Evolutionary conservation across 2,329 filamentous ascomycete genomes (phyloP), one percentile per base, ranked within the genome.

Genomic region (Dothidotthia symphoricarpi): DNA sequence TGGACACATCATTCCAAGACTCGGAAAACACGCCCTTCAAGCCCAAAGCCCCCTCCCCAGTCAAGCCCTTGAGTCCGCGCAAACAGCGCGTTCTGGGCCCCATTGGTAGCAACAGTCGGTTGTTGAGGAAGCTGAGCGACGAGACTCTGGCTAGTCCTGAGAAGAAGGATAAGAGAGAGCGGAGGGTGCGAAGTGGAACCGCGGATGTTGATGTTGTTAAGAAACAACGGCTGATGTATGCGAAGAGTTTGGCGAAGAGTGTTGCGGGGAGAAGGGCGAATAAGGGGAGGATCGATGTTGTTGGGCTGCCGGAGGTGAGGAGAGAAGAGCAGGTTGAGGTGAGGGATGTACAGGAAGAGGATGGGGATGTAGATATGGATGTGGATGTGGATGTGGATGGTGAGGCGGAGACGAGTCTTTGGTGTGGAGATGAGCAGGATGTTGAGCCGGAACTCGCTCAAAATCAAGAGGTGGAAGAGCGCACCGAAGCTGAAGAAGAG

Each of bases 11-110:
- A 3, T 45, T 46, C 7, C 40, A 53, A 41, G 53, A 59, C 35
- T 28, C 36, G 4, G 55, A 61, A 25, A 47, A 54, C 7, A 53
- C 53, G 4, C 51, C 57, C 32, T 41, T 55, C 12, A 41, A 54
- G 12, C 51, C 53, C 2, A 61, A 59, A 29, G 39, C 46, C 12
- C 29, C 47, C 3, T 31, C 43, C 8, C 31, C 44, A 6, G 31
- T 8, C 6, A 31, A 46, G 28, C 28, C 31, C 3, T 41, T 53
- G 2, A 57, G 52, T 25, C 57, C 61, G 4, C 56, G 51, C 16
- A 63, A 57, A 32, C 63, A 66, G 41, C 57, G 63, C 6, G 41
- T 61, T 8, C 43, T 67, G n/a, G 49, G 61, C 15, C 55, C 61
- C 7, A 51, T 66, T 6, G 55, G 57, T 17, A 57, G 57, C 31